Evolutionary conservation across 2,329 filamentous ascomycete species (phyloP).

Genomic region (Alternaria sp.): DNA sequence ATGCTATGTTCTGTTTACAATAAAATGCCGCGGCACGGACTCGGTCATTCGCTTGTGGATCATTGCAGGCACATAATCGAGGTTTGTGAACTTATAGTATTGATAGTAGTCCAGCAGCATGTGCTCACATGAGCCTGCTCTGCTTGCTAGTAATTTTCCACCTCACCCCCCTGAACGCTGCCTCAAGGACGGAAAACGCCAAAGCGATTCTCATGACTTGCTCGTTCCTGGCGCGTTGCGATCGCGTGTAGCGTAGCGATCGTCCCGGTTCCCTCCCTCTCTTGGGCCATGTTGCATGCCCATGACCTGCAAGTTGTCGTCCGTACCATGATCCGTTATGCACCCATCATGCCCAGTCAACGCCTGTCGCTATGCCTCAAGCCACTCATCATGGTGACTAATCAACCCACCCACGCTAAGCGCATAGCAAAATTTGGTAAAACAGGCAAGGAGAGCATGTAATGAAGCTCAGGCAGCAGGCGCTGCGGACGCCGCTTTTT

Average conservation of each 20-base stretch:
- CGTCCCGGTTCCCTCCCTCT: neutral
- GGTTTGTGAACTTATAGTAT: conserved; percentile 4
- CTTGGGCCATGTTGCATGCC: conserved; percentile 1
- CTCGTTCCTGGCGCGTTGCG: conserved; percentile 18
- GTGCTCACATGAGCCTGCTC: conserved; percentile 7
- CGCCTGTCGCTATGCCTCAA: conserved; percentile 48
- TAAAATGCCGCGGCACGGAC: neutral
- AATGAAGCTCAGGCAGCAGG: conserved; percentile 7
- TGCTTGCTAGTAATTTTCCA: conserved; percentile 12
- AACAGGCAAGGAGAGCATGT: conserved; percentile 16
- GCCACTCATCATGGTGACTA: conserved; percentile 23
- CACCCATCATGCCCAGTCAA: conserved; percentile 35
- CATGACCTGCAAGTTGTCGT: neutral
- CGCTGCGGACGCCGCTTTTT: conserved; percentile 9
- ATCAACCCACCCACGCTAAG: conserved; percentile 38
- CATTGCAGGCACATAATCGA: neutral
- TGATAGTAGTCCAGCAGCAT: conserved; percentile 6
- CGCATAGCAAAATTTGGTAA: conserved; percentile 34
- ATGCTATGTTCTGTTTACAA: neutral
- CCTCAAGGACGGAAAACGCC: conserved; percentile 18
- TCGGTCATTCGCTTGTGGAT: neutral
- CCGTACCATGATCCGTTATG: conserved; percentile 14
- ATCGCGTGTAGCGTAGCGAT: conserved; percentile 6
- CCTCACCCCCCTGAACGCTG: conserved; percentile 7
- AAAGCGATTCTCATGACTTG: conserved; percentile 17